Conservation (phyloP, 2,329 filamentous ascomycete genomes). For the Alternaria arbusti region DNA sequence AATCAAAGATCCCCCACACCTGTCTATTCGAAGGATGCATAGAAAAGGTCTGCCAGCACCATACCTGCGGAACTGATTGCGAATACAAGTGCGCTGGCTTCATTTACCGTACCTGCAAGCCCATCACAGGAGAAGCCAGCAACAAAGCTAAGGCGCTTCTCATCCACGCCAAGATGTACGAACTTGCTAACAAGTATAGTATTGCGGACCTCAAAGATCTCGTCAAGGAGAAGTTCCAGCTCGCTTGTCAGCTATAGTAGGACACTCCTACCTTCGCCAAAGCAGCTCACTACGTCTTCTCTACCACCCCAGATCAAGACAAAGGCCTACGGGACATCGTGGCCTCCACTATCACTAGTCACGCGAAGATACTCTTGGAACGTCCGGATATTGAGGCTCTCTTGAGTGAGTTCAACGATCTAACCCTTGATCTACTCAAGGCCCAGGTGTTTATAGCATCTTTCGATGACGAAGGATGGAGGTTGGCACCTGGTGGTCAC, state of each 20-base stretch:
- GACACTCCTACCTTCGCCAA: neutral
- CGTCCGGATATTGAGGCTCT: neutral
- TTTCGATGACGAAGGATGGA: no score
- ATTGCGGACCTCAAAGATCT: neutral
- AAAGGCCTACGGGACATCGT: neutral
- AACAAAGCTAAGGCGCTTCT: neutral
- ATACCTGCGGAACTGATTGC: neutral
- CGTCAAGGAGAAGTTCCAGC: neutral
- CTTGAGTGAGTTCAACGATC: neutral
- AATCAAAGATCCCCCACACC: no score
- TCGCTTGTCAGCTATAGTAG: neutral
- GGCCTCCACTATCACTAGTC: rapidly evolving
- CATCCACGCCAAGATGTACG: neutral
- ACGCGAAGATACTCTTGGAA: neutral
- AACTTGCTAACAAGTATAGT: neutral
- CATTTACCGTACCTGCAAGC: neutral
- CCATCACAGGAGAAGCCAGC: no score
- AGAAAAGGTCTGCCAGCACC: no score
- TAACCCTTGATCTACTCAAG: neutral
- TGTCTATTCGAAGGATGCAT: no score
- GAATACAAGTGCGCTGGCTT: neutral
- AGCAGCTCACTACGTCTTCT: neutral
- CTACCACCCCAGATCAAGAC: neutral
- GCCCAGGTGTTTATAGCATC: no score
- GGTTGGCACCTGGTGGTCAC: no score